Evolutionary conservation across 164 flowering plant genomes (phyloP), one percentile per base, ranked within the genome.

Genomic region (Vitis rotundifolia): DNA sequence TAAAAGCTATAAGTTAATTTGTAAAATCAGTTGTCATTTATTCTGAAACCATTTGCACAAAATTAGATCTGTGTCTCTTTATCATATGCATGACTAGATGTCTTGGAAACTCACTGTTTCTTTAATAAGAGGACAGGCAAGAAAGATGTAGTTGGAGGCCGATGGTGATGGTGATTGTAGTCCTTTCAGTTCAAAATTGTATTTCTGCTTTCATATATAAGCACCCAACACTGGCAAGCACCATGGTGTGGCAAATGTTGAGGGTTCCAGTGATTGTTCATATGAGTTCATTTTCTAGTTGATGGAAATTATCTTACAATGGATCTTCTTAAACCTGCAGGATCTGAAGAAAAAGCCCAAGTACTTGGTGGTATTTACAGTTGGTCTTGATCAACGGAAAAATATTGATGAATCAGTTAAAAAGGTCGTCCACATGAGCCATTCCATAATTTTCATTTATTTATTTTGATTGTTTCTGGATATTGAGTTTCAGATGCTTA

Each of bases 361-460:
- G 80, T 94, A 91, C 79, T 77, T 94, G 64, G 88, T 92, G 53
- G 84, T 97, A 16, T 92, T 92, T 73, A 92, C 98, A 26, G 98
- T 94, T 69, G 98, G 98, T 13, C 59, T 83, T 61, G 81, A 83
- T 57, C 97, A 92, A 82, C 87, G 69, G 71, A 64, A 82, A 19
- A 88, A 92, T 68, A 87, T 94, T 22, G 69, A 94, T 84, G 86
- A 90, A 52, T 86, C 86, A 47, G 85, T 94, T 19, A 89, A 86
- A 83, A 94, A 94, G 97, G 97, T 92, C 16, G 55, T 9, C 61
- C 15, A 3, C 16, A 19, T 55, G n/a, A 61, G 51, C 31, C 64
- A 15, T 64, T 3, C 31, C 15, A 28, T 49, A 57, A 16, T 61
- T 15, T 57, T 59, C 47, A 37, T 56, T 62, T 51, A 9, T 6